Evolutionary conservation across 345 rosid species (phyloP).

Genomic region (Syzygium grande): DNA sequence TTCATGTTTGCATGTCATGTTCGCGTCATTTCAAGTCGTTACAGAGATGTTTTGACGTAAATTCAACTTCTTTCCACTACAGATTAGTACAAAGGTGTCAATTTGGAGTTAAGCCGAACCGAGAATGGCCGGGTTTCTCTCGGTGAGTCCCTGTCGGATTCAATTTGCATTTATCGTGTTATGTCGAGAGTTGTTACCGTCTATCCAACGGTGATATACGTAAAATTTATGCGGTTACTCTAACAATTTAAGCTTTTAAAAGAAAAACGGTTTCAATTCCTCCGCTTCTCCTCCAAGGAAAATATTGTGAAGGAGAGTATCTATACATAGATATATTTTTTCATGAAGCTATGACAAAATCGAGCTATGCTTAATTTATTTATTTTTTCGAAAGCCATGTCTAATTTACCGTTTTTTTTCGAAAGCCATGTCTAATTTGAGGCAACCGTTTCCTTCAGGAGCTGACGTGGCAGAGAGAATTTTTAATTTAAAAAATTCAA

Average conservation of each 20-base stretch:
- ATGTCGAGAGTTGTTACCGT: rapidly evolving
- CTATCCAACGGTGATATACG: too few relatives aligned
- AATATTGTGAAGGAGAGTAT: too few relatives aligned
- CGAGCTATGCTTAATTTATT: too few relatives aligned
- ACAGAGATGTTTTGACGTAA: not conserved
- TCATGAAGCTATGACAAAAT: too few relatives aligned
- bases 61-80: not conserved
- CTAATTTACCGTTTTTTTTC: not conserved
- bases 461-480: not conserved
- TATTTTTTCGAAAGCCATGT: too few relatives aligned
- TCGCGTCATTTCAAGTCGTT: not conserved
- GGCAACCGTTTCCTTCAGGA: not conserved
- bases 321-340: too few relatives aligned
- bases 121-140: not conserved
- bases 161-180: not conserved
- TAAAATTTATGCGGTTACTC: too few relatives aligned
- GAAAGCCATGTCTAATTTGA: too few relatives aligned
- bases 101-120: not conserved
- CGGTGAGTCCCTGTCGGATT: rapidly evolving
- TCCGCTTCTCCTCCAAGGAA: too few relatives aligned
- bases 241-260: too few relatives aligned
- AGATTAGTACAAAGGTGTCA: rapidly evolving
- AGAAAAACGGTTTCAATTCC: too few relatives aligned
- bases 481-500: too few relatives aligned
- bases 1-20: not conserved